A percentile compares a stretch with the other conserved stretches of the same genome.
Conservation (phyloP, 2,329 filamentous ascomycete species). For the Gremmenia infestans region DNA sequence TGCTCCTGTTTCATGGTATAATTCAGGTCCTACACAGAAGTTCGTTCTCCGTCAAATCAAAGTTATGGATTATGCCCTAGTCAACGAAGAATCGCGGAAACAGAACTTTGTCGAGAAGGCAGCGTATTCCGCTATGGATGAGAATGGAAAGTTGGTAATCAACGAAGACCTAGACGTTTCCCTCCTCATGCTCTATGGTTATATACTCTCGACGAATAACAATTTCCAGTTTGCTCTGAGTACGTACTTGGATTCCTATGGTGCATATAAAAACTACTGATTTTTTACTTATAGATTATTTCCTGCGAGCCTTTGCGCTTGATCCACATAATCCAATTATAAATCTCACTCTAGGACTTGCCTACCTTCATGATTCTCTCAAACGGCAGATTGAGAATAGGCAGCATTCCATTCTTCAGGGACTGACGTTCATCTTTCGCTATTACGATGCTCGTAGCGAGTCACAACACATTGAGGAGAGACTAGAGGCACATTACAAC, state of each 20-base stretch:
- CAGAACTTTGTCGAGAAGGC: conserved; percentile 39
- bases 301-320: conserved; percentile 70
- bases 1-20: conserved; percentile 69
- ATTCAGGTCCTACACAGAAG: conserved; percentile 78
- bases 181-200: conserved; percentile 81
- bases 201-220: conserved; percentile 79
- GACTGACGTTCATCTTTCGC: conserved; percentile 70
- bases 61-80: conserved; percentile 68
- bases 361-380: conserved; percentile 82
- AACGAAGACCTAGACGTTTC: conserved; percentile 60
- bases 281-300: conserved; percentile 59
- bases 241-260: conserved; percentile 32
- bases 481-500: conserved; percentile 79
- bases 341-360: conserved; percentile 74
- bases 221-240: conserved; percentile 80
- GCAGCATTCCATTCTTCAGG: conserved; percentile 82
- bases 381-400: conserved; percentile 88
- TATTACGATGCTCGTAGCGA: conserved; percentile 60
- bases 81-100: conserved; percentile 47
- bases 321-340: conserved; percentile 73
- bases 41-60: conserved; percentile 90
- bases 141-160: conserved; percentile 28
- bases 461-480: conserved; percentile 36
- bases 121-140: conserved; percentile 34
- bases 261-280: not conserved